Percentiles rank a stretch among this genome's conserved stretches.
Evolutionary conservation across 106 monocot genomes (phyloP).

Genomic region (Xerophyta viscosa): DNA sequence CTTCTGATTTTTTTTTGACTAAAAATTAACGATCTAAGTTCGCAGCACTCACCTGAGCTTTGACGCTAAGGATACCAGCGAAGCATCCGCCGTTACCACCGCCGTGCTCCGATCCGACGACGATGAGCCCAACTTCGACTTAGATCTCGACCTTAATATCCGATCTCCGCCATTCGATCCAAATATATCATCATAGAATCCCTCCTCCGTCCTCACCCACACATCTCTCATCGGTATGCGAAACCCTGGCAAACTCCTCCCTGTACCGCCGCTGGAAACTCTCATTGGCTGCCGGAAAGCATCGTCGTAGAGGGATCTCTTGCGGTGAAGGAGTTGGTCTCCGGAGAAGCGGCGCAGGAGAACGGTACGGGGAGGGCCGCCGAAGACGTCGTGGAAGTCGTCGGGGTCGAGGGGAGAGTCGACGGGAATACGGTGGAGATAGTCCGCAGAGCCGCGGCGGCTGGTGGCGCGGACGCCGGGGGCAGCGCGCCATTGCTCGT

Average conservation of each 20-base stretch:
- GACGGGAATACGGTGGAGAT: not conserved
- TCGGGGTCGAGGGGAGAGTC: slow-evolving; percentile 18
- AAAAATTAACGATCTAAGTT: no score
- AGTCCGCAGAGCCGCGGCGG: slow-evolving; percentile 6
- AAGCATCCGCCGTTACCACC: slow-evolving; percentile 17
- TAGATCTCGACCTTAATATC: slow-evolving; percentile 34
- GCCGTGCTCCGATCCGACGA: slow-evolving; percentile 16
- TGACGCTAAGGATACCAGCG: slow-evolving; percentile 38
- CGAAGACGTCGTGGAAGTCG: slow-evolving; percentile 72
- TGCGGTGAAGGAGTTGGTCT: not conserved
- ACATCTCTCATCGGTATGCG: not conserved
- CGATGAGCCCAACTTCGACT: slow-evolving; percentile 15
- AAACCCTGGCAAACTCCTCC: slow-evolving; percentile 15
- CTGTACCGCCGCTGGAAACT: not conserved
- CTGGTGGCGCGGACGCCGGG: slow-evolving; percentile 17
- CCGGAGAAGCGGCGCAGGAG: slow-evolving; percentile 42
- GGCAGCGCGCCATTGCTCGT: slow-evolving; percentile 32
- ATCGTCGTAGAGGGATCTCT: slow-evolving; percentile 20
- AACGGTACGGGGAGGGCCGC: slow-evolving; percentile 52
- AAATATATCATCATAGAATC: slow-evolving; percentile 65
- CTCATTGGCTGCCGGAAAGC: slow-evolving; percentile 7
- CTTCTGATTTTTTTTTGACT: no score
- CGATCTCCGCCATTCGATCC: slow-evolving; percentile 17
- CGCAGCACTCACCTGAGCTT: slow-evolving; percentile 35
- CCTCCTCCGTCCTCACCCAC: slow-evolving; percentile 24